Conservation (phyloP, 345 rosid genomes). For the Eucalyptus paniculata region DNA sequence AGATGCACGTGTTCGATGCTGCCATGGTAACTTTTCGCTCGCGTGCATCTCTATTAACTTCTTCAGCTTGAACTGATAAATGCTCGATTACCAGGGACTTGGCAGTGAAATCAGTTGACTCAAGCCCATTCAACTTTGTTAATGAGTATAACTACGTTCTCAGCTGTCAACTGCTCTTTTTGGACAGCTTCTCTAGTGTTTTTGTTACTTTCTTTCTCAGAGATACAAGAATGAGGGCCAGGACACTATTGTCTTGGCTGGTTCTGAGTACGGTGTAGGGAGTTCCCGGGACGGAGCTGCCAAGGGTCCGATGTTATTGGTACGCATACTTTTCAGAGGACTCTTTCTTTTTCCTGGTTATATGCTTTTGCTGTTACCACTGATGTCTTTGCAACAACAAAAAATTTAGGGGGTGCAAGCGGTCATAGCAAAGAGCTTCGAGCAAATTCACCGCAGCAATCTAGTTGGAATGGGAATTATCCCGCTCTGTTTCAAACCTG, state of each 20-base stretch:
- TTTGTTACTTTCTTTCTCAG: conserved; percentile 7
- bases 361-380: background rate
- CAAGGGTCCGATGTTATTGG: conserved; percentile 91
- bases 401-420: conserved; percentile 64
- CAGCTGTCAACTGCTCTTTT: background rate
- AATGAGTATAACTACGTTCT: background rate
- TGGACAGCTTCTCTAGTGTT: background rate
- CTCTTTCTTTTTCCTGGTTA: background rate
- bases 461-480: conserved; percentile 85
- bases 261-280: conserved; percentile 90
- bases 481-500: conserved; percentile 68
- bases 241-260: conserved; percentile 66
- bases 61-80: background rate
- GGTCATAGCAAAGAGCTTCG: conserved; percentile 74
- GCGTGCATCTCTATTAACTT: background rate
- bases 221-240: conserved; percentile 63
- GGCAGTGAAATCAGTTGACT: background rate
- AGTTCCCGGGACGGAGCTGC: conserved; percentile 99
- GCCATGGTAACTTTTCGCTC: conserved; percentile 43
- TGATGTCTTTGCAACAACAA: background rate
- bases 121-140: background rate
- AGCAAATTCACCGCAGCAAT: conserved; percentile 77
- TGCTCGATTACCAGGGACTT: background rate
- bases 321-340: background rate
- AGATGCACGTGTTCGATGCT: conserved; percentile 63